A percentile compares a stretch with the other conserved stretches of the same genome.
These are phyloP conservation scores for Candolleomyces efflorescens DNA, from an alignment of 768 basidiomycete species.

Conservation along the genomic window DNA sequence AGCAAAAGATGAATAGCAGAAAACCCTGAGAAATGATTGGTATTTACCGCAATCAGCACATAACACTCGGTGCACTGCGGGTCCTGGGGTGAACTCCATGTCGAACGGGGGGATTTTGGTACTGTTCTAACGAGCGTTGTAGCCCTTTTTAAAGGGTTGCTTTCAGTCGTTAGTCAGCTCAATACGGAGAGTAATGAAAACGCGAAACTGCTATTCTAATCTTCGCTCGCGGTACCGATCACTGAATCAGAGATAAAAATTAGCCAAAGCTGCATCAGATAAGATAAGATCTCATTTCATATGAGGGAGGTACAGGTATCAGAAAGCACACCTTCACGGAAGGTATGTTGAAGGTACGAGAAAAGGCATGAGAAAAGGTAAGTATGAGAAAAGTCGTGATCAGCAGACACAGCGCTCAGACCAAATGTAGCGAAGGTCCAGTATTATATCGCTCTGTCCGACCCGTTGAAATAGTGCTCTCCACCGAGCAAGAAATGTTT, in stretches of 20 bases:
- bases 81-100: slow-evolving; percentile 79
- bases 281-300: slow-evolving; percentile 1
- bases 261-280: neutral
- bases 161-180: slow-evolving; percentile 1
- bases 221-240: slow-evolving; percentile 1
- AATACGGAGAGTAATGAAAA: neutral
- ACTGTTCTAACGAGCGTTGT: neutral
- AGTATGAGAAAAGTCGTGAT: too few relatives aligned
- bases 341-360: too few relatives aligned
- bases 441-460: too few relatives aligned
- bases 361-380: too few relatives aligned
- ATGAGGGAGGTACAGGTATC: neutral
- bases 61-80: slow-evolving; percentile 76
- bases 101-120: neutral
- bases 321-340: neutral
- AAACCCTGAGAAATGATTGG: neutral
- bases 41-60: slow-evolving; percentile 83
- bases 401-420: too few relatives aligned
- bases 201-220: neutral
- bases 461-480: too few relatives aligned
- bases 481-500: too few relatives aligned
- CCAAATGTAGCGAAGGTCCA: too few relatives aligned
- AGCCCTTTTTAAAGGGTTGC: neutral
- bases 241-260: slow-evolving; percentile 4
- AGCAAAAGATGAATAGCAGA: neutral